These are phyloP conservation scores for Neofusicoccum ribis DNA, from an alignment of 2,329 filamentous ascomycete species.

Conservation along the genomic window DNA sequence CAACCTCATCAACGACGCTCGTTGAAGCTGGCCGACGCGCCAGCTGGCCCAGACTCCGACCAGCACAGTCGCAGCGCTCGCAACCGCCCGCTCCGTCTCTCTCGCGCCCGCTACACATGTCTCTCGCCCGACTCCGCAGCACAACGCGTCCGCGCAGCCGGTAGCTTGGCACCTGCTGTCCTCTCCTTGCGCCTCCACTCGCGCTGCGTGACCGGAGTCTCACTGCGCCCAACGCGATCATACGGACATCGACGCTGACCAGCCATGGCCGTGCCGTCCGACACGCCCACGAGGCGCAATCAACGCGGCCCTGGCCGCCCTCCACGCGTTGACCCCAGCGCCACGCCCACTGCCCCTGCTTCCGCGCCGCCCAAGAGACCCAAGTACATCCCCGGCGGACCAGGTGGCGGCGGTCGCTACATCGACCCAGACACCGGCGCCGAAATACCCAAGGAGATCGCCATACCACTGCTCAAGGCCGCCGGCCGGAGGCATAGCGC, in stretches of 20 bases:
- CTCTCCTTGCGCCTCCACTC: conserved; percentile 19
- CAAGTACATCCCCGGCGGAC: conserved; percentile 79
- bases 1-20: conserved; percentile 10
- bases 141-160: conserved; percentile 20
- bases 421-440: conserved; percentile 67
- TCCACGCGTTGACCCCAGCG: conserved; percentile 9
- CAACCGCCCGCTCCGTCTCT: not conserved
- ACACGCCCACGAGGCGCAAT: conserved; percentile 18
- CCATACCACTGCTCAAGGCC: conserved; percentile 18
- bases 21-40: conserved; percentile 10
- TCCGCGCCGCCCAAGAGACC: conserved; percentile 47
- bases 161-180: conserved; percentile 19
- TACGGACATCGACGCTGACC: not conserved
- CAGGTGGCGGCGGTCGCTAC: conserved; percentile 82
- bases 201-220: conserved; percentile 19
- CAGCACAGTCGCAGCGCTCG: conserved; percentile 6
- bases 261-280: conserved; percentile 16
- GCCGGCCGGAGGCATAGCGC: conserved; percentile 18
- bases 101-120: conserved; percentile 10
- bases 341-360: conserved; percentile 31
- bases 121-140: conserved; percentile 8
- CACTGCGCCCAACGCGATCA: conserved; percentile 17
- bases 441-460: conserved; percentile 39
- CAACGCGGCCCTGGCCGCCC: conserved; percentile 18
- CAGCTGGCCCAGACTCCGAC: conserved; percentile 6